Evolutionary conservation across 148 eudicot genomes (phyloP).

Genomic region (Diospyros kaki): DNA sequence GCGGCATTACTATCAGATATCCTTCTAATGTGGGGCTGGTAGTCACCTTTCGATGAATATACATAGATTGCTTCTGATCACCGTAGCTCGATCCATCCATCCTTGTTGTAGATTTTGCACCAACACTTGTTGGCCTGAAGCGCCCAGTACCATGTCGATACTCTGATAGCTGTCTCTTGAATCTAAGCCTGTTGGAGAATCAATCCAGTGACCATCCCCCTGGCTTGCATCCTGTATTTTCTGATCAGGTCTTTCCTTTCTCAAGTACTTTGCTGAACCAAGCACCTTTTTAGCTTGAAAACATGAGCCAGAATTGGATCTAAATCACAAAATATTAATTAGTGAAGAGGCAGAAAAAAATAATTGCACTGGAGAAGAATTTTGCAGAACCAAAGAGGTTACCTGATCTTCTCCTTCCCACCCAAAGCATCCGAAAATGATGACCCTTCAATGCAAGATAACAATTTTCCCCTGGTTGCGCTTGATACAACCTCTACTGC

Average conservation of each 20-base stretch:
- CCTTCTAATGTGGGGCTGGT: constrained; percentile 8
- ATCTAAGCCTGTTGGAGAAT: constrained; percentile 16
- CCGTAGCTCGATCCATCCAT: constrained; percentile 27
- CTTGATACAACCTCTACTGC: neutral
- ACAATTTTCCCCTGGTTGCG: too few species aligned
- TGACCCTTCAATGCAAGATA: too few species aligned
- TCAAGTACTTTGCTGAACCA: constrained; percentile 30
- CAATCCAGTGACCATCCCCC: constrained; percentile 22
- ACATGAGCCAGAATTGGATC: constrained; percentile 20
- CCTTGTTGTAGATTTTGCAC: constrained; percentile 26
- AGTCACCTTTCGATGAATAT: constrained; percentile 35
- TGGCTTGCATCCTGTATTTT: constrained; percentile 9
- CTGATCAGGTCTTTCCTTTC: constrained; percentile 25
- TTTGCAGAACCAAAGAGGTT: neutral
- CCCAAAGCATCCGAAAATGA: neutral
- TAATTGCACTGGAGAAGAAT: neutral
- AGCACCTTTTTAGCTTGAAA: constrained; percentile 26
- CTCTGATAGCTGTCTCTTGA: constrained; percentile 19
- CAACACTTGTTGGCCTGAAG: constrained; percentile 25
- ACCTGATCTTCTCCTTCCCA: constrained; percentile 39
- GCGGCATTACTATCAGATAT: constrained; percentile 25
- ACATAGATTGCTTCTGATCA: constrained; percentile 20
- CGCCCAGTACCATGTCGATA: constrained; percentile 20
- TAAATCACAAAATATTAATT: neutral
- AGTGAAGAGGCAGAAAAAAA: neutral